Conservation (phyloP, 2,329 filamentous ascomycete species). For the Clonostachys chloroleuca region DNA sequence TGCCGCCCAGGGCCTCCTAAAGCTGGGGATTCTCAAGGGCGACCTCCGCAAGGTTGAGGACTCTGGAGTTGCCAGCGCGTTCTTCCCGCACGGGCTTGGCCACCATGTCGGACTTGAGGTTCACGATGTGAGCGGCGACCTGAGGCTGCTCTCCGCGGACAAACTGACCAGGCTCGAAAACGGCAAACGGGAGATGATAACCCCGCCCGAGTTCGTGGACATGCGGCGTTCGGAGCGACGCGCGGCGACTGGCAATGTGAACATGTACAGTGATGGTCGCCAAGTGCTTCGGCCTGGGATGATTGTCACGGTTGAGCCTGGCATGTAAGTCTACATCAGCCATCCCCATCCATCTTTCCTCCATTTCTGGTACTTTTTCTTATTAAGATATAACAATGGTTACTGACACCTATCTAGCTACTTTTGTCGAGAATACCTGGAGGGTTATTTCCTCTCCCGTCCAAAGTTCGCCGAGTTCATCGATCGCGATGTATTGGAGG, state of each 20-base stretch:
- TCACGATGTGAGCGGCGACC: slow-evolving; percentile 49
- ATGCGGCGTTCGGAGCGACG: slow-evolving; percentile 15
- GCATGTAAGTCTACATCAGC: slow-evolving; percentile 42
- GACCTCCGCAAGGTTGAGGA: slow-evolving; percentile 48
- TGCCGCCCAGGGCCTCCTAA: slow-evolving; percentile 65
- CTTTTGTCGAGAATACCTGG: slow-evolving; percentile 70
- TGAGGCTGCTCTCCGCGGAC: slow-evolving; percentile 19
- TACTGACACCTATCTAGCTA: slow-evolving; percentile 43
- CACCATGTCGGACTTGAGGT: slow-evolving; percentile 64
- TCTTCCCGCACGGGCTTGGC: slow-evolving; percentile 63
- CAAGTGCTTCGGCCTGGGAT: slow-evolving; percentile 54
- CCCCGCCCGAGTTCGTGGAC: slow-evolving; percentile 23
- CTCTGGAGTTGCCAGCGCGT: slow-evolving; percentile 49
- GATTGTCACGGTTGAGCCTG: slow-evolving; percentile 77
- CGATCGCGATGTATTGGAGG: slow-evolving; percentile 58
- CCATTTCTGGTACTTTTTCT: neutral
- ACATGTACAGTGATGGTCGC: neutral
- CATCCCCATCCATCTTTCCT: neutral
- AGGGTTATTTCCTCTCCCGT: slow-evolving; percentile 61
- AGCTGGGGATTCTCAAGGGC: slow-evolving; percentile 67
- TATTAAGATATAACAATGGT: neutral
- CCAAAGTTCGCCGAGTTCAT: slow-evolving; percentile 58
- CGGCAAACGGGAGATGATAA: slow-evolving; percentile 35
- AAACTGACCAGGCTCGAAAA: slow-evolving; percentile 13
- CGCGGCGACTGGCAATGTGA: slow-evolving; percentile 1